Evolutionary conservation across 768 basidiomycete species (phyloP).

Genomic region (Mycena chlorophos): DNA sequence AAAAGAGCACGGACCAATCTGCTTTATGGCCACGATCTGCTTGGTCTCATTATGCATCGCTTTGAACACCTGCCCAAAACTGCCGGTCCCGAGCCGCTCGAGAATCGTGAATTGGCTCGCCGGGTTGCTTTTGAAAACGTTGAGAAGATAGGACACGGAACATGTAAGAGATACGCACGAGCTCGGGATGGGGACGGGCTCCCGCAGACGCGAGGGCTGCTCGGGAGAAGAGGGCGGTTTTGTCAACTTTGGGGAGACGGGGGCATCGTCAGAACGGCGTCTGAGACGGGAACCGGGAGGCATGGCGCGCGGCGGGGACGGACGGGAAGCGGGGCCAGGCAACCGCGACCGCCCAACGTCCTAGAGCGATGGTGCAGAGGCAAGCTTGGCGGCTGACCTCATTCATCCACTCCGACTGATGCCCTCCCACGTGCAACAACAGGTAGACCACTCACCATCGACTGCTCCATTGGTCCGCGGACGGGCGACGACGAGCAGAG

Average conservation of each 20-base stretch:
- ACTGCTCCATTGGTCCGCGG: neutral
- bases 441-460: conserved; percentile 7
- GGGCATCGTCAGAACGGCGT: conserved; percentile 42
- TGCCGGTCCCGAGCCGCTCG: conserved; percentile 96
- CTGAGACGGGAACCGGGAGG: conserved; percentile 47
- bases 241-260: conserved; percentile 37
- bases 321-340: neutral
- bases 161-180: conserved; percentile 19
- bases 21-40: conserved; percentile 96
- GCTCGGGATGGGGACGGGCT: conserved; percentile 46
- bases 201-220: conserved; percentile 35
- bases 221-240: conserved; percentile 33
- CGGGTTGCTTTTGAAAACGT: conserved; percentile 72
- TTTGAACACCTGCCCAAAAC: conserved; percentile 97
- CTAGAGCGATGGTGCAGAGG: too few species aligned
- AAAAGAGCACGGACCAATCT: conserved; percentile 72
- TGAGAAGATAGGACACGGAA: neutral
- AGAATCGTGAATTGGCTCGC: conserved; percentile 89
- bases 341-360: too few species aligned
- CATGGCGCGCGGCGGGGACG: conserved; percentile 39
- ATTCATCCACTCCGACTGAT: conserved; percentile 18
- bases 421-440: conserved; percentile 12
- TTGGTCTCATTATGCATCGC: conserved; percentile 93
- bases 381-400: too few species aligned
- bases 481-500: neutral